These are phyloP conservation scores for Phylloporus sp. DNA, from an alignment of 768 basidiomycete species.

Conservation along the genomic window DNA sequence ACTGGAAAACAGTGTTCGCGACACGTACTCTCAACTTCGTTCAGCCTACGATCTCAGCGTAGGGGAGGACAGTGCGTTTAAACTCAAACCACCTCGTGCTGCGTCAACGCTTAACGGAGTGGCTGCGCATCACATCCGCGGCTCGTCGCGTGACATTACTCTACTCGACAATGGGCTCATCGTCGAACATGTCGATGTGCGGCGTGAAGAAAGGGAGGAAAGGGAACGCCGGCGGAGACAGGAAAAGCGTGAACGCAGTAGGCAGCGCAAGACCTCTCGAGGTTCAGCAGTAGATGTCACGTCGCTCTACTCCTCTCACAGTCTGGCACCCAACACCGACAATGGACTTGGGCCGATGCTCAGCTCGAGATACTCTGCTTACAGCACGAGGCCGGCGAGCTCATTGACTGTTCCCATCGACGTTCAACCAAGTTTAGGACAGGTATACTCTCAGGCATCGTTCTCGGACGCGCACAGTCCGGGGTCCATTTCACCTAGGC, in stretches of 20 bases:
- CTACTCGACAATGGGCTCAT: conserved; percentile 87
- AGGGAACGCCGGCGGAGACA: conserved; percentile 66
- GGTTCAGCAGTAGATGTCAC: conserved; percentile 68
- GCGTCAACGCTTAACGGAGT: conserved; percentile 31
- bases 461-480: conserved; percentile 79
- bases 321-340: conserved; percentile 52
- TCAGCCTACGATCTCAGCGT: conserved; percentile 67
- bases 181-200: conserved; percentile 82
- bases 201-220: conserved; percentile 73
- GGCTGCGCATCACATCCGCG: conserved; percentile 38
- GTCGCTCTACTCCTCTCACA: conserved; percentile 68
- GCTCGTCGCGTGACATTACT: conserved; percentile 68
- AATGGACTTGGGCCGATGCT: conserved; percentile 52
- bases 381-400: conserved; percentile 57
- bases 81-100: conserved; percentile 61
- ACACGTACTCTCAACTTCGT: conserved; percentile 74
- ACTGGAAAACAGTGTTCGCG: conserved; percentile 72
- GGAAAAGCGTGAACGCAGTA: conserved; percentile 52
- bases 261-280: conserved; percentile 69
- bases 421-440: conserved; percentile 53
- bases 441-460: conserved; percentile 72
- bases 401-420: conserved; percentile 58
- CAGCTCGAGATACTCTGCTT: conserved; percentile 57
- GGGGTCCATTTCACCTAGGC: conserved; percentile 61
- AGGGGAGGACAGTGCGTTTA: conserved; percentile 57